These are phyloP conservation scores for Sarocladium strictum DNA, from an alignment of 2,329 filamentous ascomycete genomes.

Conservation along the genomic window DNA sequence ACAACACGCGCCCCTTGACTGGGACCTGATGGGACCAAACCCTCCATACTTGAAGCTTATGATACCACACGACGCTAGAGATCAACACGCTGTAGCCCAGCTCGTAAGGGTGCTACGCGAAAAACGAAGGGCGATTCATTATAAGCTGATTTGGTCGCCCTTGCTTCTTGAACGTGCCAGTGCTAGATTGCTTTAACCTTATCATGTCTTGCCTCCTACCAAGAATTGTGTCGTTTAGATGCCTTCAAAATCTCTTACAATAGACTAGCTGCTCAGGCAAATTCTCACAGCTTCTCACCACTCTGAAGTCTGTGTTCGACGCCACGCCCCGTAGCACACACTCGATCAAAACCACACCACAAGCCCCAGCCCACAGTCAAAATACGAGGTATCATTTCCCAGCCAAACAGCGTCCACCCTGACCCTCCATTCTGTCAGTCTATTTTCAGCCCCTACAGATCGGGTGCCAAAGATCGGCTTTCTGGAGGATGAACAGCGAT, in stretches of 20 bases:
- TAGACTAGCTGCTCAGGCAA: no score
- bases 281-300: no score
- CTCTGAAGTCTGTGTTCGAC: background rate
- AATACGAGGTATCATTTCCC: constrained; percentile 10
- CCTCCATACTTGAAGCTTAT: background rate
- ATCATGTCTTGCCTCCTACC: no score
- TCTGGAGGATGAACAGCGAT: background rate
- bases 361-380: background rate
- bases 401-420: constrained; percentile 2
- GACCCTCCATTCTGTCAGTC: constrained; percentile 1
- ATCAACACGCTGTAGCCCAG: no score
- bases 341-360: background rate
- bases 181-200: background rate
- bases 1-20: no score
- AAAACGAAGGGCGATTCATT: background rate
- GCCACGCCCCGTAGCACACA: background rate
- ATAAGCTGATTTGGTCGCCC: background rate
- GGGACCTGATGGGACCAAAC: no score
- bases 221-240: no score
- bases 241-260: no score
- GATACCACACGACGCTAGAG: background rate
- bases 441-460: constrained; percentile 7
- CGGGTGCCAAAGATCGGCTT: background rate
- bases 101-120: no score
- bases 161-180: background rate